These are phyloP conservation scores for Aureobasidium namibiae DNA, from an alignment of 2,329 filamentous ascomycete species.

Conservation along the genomic window DNA sequence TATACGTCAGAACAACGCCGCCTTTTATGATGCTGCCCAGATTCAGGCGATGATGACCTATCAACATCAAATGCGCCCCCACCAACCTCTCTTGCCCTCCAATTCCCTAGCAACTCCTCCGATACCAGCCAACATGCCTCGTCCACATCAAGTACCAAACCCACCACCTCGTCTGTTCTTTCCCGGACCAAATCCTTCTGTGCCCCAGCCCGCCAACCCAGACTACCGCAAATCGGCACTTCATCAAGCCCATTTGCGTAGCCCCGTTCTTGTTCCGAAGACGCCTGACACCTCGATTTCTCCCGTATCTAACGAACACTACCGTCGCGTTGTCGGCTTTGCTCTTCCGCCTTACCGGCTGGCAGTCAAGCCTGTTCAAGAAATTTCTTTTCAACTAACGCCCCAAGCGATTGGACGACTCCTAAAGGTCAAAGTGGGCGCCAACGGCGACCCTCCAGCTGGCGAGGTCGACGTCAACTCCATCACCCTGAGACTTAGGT, in stretches of 20 bases:
- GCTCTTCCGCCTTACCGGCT: not conserved
- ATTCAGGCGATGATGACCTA: not conserved
- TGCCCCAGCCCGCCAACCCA: slow-evolving; percentile 32
- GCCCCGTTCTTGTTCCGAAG: slow-evolving; percentile 35
- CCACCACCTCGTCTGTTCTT: not conserved
- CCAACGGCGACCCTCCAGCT: slow-evolving; percentile 22
- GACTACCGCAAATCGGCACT: slow-evolving; percentile 42
- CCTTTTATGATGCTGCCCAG: not conserved
- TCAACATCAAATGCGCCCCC: not conserved
- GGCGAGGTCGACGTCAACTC: slow-evolving; percentile 43
- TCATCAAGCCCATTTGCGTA: slow-evolving; percentile 51
- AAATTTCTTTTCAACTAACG: slow-evolving; percentile 41
- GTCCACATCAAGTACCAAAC: not conserved
- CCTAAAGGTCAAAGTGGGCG: slow-evolving; percentile 23
- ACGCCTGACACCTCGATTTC: not conserved
- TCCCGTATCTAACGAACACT: not conserved
- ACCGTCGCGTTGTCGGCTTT: slow-evolving; percentile 4
- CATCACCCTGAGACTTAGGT: slow-evolving; percentile 60
- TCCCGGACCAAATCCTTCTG: not conserved
- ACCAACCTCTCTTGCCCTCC: not conserved
- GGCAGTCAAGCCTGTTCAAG: slow-evolving; percentile 28
- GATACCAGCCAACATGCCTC: not conserved
- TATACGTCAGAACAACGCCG: not conserved
- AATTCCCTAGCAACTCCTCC: not conserved
- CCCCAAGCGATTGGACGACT: slow-evolving; percentile 30